Conservation (phyloP, 2,329 filamentous ascomycete species). For the Huntiella moniliformis region DNA sequence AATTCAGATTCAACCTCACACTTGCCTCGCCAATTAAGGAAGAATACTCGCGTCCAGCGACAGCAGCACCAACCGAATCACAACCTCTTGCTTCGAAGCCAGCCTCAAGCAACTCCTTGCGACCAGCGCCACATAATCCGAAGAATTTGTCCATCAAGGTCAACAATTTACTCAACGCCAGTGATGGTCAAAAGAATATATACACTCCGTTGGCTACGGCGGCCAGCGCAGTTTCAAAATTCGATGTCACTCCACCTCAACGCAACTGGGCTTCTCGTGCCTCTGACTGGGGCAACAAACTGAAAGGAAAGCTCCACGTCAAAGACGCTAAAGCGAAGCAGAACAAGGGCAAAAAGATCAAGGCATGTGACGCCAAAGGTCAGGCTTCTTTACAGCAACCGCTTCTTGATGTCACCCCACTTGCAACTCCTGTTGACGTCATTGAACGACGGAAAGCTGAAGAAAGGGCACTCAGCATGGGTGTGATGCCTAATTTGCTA, state of each 20-base stretch:
- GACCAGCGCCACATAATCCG: too few relatives aligned
- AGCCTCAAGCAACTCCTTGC: too few relatives aligned
- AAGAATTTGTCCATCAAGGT: too few relatives aligned
- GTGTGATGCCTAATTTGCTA: background rate
- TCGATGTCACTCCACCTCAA: conserved; percentile 8
- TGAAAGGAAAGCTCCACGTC: conserved; percentile 1
- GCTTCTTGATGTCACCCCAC: background rate
- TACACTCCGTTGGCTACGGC: conserved; percentile 5
- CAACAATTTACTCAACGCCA: too few relatives aligned
- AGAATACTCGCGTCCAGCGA: too few relatives aligned
- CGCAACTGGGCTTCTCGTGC: conserved; percentile 6
- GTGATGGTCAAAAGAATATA: background rate
- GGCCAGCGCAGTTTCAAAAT: conserved; percentile 2
- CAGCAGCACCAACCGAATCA: too few relatives aligned
- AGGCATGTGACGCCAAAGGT: too few relatives aligned
- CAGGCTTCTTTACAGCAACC: background rate
- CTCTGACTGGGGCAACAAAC: conserved; percentile 4
- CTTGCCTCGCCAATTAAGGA: too few relatives aligned
- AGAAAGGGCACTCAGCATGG: background rate
- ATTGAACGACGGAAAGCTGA: background rate
- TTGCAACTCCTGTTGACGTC: background rate
- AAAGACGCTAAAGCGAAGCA: background rate
- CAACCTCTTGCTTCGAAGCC: too few relatives aligned
- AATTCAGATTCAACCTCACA: too few relatives aligned
- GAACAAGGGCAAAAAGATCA: background rate